Percentiles rank a stretch among this genome's conserved stretches.
phyloP scores from a whole-genome alignment of 805 yeast species.

The Pichia eremophila region DNA sequence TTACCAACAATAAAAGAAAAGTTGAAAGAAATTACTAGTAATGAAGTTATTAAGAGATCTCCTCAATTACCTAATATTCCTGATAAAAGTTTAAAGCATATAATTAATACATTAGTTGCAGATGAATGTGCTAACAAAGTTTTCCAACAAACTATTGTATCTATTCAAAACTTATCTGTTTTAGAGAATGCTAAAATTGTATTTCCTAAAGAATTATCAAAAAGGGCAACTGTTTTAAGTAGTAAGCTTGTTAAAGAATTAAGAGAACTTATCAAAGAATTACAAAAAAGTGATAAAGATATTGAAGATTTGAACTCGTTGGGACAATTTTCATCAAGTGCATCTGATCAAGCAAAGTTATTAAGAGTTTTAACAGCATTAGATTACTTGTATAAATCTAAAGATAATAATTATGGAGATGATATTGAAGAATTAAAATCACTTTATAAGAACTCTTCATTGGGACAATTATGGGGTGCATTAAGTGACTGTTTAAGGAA shows the following conservation, averaged over 20 bases:
- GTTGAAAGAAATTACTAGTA: slow-evolving; percentile 26
- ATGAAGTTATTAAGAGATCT: slow-evolving; percentile 16
- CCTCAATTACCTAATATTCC: slow-evolving; percentile 55
- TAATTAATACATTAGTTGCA: slow-evolving; percentile 61
- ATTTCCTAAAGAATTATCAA: slow-evolving; percentile 60
- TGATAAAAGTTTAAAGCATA: slow-evolving; percentile 46
- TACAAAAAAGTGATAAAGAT: slow-evolving; percentile 27
- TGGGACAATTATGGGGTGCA: slow-evolving; percentile 81
- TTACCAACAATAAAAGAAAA: slow-evolving; percentile 39
- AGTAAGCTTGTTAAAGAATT: slow-evolving; percentile 46
- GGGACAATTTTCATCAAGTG: slow-evolving; percentile 62
- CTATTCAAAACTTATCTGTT: slow-evolving; percentile 66
- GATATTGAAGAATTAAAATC: slow-evolving; percentile 42
- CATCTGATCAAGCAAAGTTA: slow-evolving; percentile 84
- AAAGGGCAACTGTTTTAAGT: slow-evolving; percentile 53
- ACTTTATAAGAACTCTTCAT: slow-evolving; percentile 56
- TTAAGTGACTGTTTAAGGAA: slow-evolving; percentile 61
- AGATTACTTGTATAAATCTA: slow-evolving; percentile 63
- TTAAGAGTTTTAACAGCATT: slow-evolving; percentile 78
- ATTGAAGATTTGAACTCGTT: slow-evolving; percentile 42
- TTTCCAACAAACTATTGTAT: slow-evolving; percentile 72
- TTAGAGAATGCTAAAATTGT: slow-evolving; percentile 52
- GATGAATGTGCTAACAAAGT: slow-evolving; percentile 81
- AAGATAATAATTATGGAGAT: slow-evolving; percentile 19
- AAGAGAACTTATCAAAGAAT: slow-evolving; percentile 35